Base-by-base conservation (phyloP, 768 basidiomycete species). In the Boletus pseudo-olivaceus region DNA sequence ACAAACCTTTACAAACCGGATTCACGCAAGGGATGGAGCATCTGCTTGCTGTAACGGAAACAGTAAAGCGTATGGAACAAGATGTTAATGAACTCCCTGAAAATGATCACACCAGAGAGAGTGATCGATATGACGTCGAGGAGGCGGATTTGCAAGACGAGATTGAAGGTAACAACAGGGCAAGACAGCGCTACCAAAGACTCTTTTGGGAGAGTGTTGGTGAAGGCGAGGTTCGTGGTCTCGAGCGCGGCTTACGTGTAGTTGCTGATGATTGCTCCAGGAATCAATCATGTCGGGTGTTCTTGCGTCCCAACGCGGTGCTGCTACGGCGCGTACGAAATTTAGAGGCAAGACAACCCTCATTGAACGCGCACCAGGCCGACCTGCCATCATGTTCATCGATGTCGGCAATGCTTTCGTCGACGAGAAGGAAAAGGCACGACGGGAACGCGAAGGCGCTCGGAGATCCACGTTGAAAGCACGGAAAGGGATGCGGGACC, bases 21-120 rank as follows among this genome's bases (percentile, higher is more conserved):
- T 93, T 95, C 70, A 79, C 76, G 7, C 65, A 69, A 41, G 90
- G 87, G 17, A 97, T 97, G 93, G 93, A 97, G 62, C 72, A 72
- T 38, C 68, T 90, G 5, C 76, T 97, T 29, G 87, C 82, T 37
- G 82, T 88, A n/a, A 71, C 55, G 15, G 55, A 68, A 37, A 34
- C 39, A 68, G 20, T 58, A 58, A 33, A 66, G 62, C 49, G 54
- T 45, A 47, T 27, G 20, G 42, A 47, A 26, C 41, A 47, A 43
- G 54, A 56, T 15, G 29, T 15, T 11, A 5, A 54, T 15, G 53
- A 54, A 41, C 53, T 39, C 38, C 37, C 51, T 15, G 61, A 63
- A 48, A 37, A 46, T 33, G 39, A 53, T 39, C 55, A 43, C 26
- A 40, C 54, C 6, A 38, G 20, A 27, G 39, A 47, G 43, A 46